Base-by-base conservation (phyloP, 1,284 basidiomycete genomes). In the Boletellus sp. region DNA sequence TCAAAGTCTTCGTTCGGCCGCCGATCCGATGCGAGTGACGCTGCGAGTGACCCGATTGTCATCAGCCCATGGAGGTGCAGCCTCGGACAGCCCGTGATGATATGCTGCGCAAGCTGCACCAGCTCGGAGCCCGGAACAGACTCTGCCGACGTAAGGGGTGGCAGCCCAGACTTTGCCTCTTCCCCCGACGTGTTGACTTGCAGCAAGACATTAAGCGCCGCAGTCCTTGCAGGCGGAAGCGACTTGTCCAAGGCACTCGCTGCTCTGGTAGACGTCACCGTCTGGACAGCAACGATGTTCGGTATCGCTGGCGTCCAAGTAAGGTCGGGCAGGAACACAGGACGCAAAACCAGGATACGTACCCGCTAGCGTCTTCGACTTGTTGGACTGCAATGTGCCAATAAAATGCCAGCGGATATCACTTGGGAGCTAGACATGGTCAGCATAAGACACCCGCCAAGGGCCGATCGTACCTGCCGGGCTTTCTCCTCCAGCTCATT, bases 371-470 rank as follows among this genome's bases (percentile, higher is more conserved):
- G 77, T 71, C 69, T 96, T 99, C 36, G 87, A 84, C 69, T 99
- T 99, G 72, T 98, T 99, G 29, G 90, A 92, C 66, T 99, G 95
- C 21, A 99, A 71, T 1, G 86, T 82, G 6, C 95, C 95, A 55
- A 99, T 95, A 65, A 97, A 98, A 69, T 98, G 95, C 96, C 96
- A 99, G 53, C 85, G 76, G 58, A 96, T 91, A 54, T 91, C 87
- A 21, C 58, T 53, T 0, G 93, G 91, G 14, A 94, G 77, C 90
- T 94, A 60, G 20, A 48, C 16, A 41, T 32, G 13, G 23, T 51
- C 27, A 41, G 26, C n/a, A 30, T 20, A 13, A 21, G 23, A 34
- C 22, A 20, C 8, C 5, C 26, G 11, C 8, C 5, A 14, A 19
- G 35, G 21, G 34, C 17, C 3, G 37, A 47, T 43, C 85, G 53